Evolutionary conservation across 2,329 filamentous ascomycete genomes (phyloP).

Genomic region (Fusarium coicis): DNA sequence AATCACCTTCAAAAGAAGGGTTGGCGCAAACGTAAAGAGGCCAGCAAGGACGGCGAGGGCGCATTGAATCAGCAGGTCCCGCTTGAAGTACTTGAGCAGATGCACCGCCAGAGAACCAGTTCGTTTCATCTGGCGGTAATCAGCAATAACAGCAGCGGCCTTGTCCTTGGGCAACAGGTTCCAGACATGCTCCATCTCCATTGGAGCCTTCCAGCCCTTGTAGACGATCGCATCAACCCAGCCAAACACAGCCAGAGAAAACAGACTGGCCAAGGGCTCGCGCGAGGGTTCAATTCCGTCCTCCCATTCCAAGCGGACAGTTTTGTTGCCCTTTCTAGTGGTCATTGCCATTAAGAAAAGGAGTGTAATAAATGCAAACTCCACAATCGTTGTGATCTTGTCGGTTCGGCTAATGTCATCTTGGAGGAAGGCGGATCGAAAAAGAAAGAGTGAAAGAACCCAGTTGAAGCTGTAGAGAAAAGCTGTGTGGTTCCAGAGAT

Average conservation of each 20-base stretch:
- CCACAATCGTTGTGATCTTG: slow-evolving; percentile 73
- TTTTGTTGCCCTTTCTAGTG: slow-evolving; percentile 91
- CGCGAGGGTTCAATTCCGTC: slow-evolving; percentile 86
- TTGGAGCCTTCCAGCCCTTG: slow-evolving; percentile 85
- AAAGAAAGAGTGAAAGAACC: slow-evolving; percentile 78
- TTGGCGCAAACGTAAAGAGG: slow-evolving; percentile 89
- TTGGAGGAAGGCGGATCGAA: slow-evolving; percentile 87
- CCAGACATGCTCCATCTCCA: slow-evolving; percentile 90
- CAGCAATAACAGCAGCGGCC: slow-evolving; percentile 79
- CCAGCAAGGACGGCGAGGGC: slow-evolving; percentile 82
- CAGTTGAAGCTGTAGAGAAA: slow-evolving; percentile 85
- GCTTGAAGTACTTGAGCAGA: slow-evolving; percentile 85
- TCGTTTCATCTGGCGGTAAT: slow-evolving; percentile 88
- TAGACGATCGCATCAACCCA: slow-evolving; percentile 93
- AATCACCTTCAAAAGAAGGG: slow-evolving; percentile 88
- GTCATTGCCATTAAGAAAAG: slow-evolving; percentile 81
- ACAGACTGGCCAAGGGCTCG: slow-evolving; percentile 87
- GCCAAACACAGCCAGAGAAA: slow-evolving; percentile 86
- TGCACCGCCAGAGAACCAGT: slow-evolving; percentile 83
- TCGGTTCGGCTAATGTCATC: slow-evolving; percentile 69
- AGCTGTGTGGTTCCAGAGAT: slow-evolving; percentile 93
- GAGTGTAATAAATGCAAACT: slow-evolving; percentile 80
- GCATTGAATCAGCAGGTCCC: slow-evolving; percentile 79
- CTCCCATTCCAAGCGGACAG: slow-evolving; percentile 88
- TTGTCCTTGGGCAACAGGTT: slow-evolving; percentile 91